Percentiles rank a stretch among this genome's conserved stretches.
Conservation (phyloP, 2,329 filamentous ascomycete species). For the Fusarium nanum region DNA sequence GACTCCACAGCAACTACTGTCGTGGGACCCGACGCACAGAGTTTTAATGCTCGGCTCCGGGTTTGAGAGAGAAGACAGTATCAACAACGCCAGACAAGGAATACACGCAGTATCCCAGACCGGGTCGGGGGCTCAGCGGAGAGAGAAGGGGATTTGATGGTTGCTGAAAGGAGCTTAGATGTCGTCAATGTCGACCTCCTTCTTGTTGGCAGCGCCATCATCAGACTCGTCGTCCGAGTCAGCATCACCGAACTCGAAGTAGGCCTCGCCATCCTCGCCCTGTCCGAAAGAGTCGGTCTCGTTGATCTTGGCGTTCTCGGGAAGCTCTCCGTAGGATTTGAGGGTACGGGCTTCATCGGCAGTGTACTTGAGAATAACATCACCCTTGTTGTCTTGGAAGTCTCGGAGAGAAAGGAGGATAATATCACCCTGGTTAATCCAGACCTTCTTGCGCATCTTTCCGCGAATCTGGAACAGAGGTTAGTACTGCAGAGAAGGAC, state of each 20-base stretch:
- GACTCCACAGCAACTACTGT: slow-evolving; percentile 59
- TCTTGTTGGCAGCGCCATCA: slow-evolving; percentile 68
- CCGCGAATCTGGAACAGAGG: slow-evolving; percentile 71
- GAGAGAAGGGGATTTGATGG: slow-evolving; percentile 21
- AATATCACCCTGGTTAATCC: slow-evolving; percentile 99
- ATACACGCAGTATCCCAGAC: slow-evolving; percentile 4
- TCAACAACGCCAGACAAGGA: slow-evolving; percentile 47
- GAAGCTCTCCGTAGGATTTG: slow-evolving; percentile 97
- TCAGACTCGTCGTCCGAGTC: slow-evolving; percentile 69
- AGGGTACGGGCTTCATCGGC: slow-evolving; percentile 94
- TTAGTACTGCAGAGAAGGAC: slow-evolving; percentile 58
- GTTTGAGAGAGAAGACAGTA: slow-evolving; percentile 76
- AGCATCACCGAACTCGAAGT: slow-evolving; percentile 99
- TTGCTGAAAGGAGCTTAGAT: slow-evolving; percentile 69
- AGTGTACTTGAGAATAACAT: slow-evolving; percentile 96
- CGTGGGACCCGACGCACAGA: slow-evolving; percentile 53
- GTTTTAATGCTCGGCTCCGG: slow-evolving; percentile 36
- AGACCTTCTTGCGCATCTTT: slow-evolving; percentile 99
- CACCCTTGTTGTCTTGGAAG: slow-evolving; percentile 95
- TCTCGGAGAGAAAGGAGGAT: slow-evolving; percentile 88
- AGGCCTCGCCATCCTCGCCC: slow-evolving; percentile 93
- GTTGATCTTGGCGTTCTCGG: slow-evolving; percentile 99
- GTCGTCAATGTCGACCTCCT: slow-evolving; percentile 95
- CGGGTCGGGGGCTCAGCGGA: slow-evolving; percentile 42
- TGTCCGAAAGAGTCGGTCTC: slow-evolving; percentile 96